Evolutionary conservation across 352 stramenopile species (phyloP).

Genomic region (Phytophthora hybrid): DNA sequence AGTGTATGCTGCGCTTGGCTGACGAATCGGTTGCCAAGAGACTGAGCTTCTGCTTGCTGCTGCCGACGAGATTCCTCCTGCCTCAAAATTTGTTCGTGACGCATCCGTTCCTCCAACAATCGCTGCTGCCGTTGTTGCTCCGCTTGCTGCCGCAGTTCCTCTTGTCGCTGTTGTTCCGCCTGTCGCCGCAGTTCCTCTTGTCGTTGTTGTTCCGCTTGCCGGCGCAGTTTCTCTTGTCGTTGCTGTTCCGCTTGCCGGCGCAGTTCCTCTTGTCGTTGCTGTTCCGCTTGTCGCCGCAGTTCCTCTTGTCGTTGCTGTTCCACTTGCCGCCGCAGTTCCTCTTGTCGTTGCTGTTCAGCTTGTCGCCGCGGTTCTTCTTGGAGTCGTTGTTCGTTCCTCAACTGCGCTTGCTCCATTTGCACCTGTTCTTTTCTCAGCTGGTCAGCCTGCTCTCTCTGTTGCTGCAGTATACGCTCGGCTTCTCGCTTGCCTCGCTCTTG

Average conservation of each 20-base stretch:
- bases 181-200: not conserved
- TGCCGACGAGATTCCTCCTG: slow-evolving; percentile 23
- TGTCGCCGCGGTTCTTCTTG: too few species aligned
- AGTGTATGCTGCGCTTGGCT: slow-evolving; percentile 37
- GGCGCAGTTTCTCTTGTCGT: slow-evolving; percentile 2
- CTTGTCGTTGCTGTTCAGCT: not conserved
- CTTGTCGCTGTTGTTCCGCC: slow-evolving; percentile 5
- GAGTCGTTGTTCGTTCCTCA: not conserved
- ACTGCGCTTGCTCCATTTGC: slow-evolving; percentile 6
- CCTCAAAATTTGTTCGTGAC: slow-evolving; percentile 26
- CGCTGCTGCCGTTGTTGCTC: slow-evolving; percentile 27
- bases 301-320: not conserved
- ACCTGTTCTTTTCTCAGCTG: slow-evolving; percentile 10
- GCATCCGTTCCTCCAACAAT: slow-evolving; percentile 30
- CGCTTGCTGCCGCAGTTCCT: slow-evolving; percentile 1
- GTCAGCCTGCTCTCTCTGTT: not conserved
- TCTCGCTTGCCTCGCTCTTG: not conserved
- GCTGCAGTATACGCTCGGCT: not conserved
- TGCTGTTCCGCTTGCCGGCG: slow-evolving; percentile 6
- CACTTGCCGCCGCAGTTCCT: not conserved
- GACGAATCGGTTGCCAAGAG: slow-evolving; percentile 20
- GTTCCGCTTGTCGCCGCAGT: not conserved
- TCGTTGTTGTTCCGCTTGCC: slow-evolving; percentile 3
- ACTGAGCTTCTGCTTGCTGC: slow-evolving; percentile 16
- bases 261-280: not conserved